These are phyloP conservation scores for Crucibulum laeve DNA, from an alignment of 768 basidiomycete genomes.

Conservation along the genomic window DNA sequence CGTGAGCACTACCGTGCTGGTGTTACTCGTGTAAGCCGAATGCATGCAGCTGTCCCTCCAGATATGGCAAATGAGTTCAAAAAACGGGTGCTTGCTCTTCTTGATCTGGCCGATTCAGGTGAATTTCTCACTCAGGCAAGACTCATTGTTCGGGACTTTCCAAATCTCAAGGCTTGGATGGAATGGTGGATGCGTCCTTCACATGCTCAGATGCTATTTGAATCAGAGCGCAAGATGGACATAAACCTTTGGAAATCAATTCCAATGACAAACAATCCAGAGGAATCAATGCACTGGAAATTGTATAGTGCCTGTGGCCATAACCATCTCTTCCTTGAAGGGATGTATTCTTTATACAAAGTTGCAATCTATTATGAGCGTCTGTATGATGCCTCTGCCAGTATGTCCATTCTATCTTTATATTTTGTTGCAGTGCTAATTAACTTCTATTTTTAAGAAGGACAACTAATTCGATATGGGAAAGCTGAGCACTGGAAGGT, in stretches of 20 bases:
- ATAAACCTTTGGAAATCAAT: conserved; percentile 4
- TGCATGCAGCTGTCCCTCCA: conserved; percentile 16
- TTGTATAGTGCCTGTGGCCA: conserved; percentile 3
- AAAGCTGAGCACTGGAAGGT: conserved; percentile 23
- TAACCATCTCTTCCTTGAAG: conserved; percentile 15
- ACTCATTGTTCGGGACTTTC: conserved; percentile 14
- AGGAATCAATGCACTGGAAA: conserved; percentile 9
- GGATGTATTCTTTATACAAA: conserved; percentile 7
- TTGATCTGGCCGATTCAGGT: conserved; percentile 5
- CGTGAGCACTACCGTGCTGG: conserved; percentile 23
- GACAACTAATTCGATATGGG: conserved; percentile 17
- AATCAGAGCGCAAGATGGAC: conserved; percentile 12
- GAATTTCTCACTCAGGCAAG: conserved; percentile 7
- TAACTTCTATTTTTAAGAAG: conserved; percentile 10
- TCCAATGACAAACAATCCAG: conserved; percentile 4
- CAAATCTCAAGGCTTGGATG: conserved; percentile 19
- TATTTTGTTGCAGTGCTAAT: neutral
- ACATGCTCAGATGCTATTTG: conserved; percentile 23
- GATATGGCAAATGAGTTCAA: conserved; percentile 13
- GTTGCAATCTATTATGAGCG: conserved; percentile 17
- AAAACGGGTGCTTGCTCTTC: conserved; percentile 8
- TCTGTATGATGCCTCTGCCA: conserved; percentile 3
- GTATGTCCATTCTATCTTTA: conserved; percentile 7
- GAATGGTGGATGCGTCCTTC: conserved; percentile 25
- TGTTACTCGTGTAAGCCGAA: conserved; percentile 20